These are phyloP conservation scores for Rubia yunnanensis DNA, from an alignment of 257 asterid species.

Conservation along the genomic window DNA sequence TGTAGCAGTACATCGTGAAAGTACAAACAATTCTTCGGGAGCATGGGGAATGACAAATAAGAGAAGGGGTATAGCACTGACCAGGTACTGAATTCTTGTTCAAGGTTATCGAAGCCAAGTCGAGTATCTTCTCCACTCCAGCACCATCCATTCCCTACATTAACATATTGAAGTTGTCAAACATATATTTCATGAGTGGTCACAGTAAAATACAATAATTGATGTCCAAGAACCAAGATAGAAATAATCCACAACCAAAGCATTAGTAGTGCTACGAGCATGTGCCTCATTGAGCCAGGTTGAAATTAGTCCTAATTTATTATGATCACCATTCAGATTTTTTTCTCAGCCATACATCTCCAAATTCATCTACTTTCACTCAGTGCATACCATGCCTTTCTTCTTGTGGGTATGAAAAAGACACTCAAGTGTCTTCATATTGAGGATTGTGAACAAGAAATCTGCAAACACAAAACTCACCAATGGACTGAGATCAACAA, in stretches of 20 bases:
- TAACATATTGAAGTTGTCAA: too few relatives aligned
- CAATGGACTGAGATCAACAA: conserved; percentile 86
- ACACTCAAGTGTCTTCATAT: background rate
- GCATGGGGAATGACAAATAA: too few relatives aligned
- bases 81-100: conserved; percentile 97
- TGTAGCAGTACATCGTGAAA: background rate
- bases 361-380: background rate
- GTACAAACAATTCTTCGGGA: background rate
- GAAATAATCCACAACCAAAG: background rate
- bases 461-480: conserved; percentile 31
- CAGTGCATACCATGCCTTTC: background rate
- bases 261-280: background rate
- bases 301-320: too few relatives aligned
- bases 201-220: background rate
- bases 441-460: background rate
- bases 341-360: background rate
- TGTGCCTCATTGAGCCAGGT: background rate
- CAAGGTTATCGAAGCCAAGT: conserved; percentile 90
- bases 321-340: background rate
- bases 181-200: too few relatives aligned
- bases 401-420: background rate
- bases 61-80: conserved; percentile 19
- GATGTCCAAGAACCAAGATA: background rate
- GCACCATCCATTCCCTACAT: conserved; percentile 89
- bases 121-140: conserved; percentile 85